Conservation (phyloP, 257 asterid genomes). For the Solanum pinnatisectum region DNA sequence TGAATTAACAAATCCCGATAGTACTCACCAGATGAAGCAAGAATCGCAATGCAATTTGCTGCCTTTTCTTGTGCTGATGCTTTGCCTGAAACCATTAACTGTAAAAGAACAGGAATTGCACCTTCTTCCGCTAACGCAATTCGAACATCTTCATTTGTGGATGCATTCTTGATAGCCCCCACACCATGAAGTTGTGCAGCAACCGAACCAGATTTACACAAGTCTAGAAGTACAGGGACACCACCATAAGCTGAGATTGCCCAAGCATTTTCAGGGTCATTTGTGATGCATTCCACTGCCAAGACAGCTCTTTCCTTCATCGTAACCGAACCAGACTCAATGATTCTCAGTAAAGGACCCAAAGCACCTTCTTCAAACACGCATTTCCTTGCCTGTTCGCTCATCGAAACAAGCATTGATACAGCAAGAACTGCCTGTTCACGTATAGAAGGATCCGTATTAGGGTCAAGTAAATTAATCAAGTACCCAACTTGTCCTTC, state of each 20-base stretch:
- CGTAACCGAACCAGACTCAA: slow-evolving; percentile 51
- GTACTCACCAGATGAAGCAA: slow-evolving; percentile 62
- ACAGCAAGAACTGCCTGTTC: slow-evolving; percentile 65
- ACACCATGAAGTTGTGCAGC: slow-evolving; percentile 61
- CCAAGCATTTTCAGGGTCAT: slow-evolving; percentile 80
- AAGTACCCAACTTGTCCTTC: slow-evolving; percentile 52
- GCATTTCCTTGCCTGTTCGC: slow-evolving; percentile 50
- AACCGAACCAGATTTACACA: slow-evolving; percentile 68
- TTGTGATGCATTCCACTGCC: slow-evolving; percentile 73
- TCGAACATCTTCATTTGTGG: slow-evolving; percentile 57
- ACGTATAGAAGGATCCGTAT: slow-evolving; percentile 23
- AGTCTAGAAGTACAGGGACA: slow-evolving; percentile 45
- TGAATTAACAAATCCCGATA: slow-evolving; percentile 41
- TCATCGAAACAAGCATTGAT: slow-evolving; percentile 48
- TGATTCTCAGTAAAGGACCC: slow-evolving; percentile 66
- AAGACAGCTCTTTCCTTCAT: slow-evolving; percentile 71
- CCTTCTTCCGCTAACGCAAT: slow-evolving; percentile 71
- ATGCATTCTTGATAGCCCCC: slow-evolving; percentile 67
- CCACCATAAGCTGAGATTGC: slow-evolving; percentile 88
- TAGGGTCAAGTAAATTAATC: slow-evolving; percentile 51
- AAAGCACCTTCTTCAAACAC: slow-evolving; percentile 84
- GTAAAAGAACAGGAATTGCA: slow-evolving; percentile 55
- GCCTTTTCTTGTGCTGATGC: slow-evolving; percentile 57
- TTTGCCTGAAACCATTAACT: slow-evolving; percentile 54
- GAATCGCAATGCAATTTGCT: slow-evolving; percentile 62